Evolutionary conservation across 83 land plant genomes (phyloP), one percentile per base, ranked within the genome.

Genomic region (Picea engelmannii): DNA sequence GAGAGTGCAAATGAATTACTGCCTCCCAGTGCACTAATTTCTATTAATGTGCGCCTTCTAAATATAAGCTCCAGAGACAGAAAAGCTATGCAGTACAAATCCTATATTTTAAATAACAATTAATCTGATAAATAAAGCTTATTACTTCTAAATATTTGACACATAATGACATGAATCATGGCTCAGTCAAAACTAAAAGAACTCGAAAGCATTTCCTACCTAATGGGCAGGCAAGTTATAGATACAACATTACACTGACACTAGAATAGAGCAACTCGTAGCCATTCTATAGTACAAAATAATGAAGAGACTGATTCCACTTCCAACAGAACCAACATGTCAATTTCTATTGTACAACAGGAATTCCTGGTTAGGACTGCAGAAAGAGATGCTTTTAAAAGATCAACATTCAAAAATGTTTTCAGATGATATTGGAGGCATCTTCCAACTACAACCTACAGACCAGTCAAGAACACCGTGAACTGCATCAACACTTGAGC

Each of bases 381-480:
- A 47, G 59, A 74, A 13, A 47, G 77, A 47, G 24, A n/a, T 11
- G 25, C 42, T 70, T 74, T 55, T 40, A 49, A 21, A 24, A 74
- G 58, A n/a, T 74, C 77, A 74, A 74, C 77, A 74, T 55, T 74
- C 77, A 47, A 74, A 74, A 44, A 40, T 74, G 16, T 24, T 20
- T 21, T 74, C 49, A 3, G 21, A 42, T 47, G 55, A 74, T 12
- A 47, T 44, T 42, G 13, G 59, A 47, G 77, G 77, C 77, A 74
- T 87, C 31, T 84, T 84, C 97, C 94, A 96, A 81, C 93, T 96
- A 86, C 99, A 96, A 17, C 99, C 99, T 15, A 84, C 82, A 23
- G 97, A 92, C 99, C 97, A 93, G 59, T 89, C 91, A 81, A 96
- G 76, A 52, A 94, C 92, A 63, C 99, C 97, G 5, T 86, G 90